Base-by-base conservation (phyloP, 192 early-diverging fungal species). In the Geranomyces michiganensis region DNA sequence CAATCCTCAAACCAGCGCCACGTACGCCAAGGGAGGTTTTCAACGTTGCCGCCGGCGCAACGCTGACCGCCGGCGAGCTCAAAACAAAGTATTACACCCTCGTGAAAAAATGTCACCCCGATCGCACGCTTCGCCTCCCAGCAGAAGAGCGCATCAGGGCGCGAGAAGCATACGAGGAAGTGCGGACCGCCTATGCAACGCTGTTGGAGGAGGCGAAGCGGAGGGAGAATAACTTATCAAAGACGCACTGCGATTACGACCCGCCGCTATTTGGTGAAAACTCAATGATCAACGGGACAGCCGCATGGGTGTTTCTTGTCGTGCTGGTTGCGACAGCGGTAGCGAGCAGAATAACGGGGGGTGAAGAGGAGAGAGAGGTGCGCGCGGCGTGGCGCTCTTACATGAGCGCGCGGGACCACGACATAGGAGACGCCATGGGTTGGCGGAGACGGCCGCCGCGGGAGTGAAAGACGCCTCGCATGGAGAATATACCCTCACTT, bases 81-180 rank as follows among this genome's bases (percentile, higher is more conserved):
- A 60, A 60, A 60, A 60, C 24, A 19, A 19, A 60, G 29, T 60
- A 60, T 60, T 29, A 30, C 58, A 27, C 21, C 17, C 58, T 60
- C 31, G 4, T 60, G 29, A 60, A 60, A 29, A 2, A 60, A 29
- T 32, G 8, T 8, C 58, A 60, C 31, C 58, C 58, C 21, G 58
- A 60, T 29, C 24, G 31, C 2, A 60, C 58, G 29, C 31, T 60
- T 19, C 24, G 31, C 17, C 58, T 60, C 7, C 17, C 24, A 27
- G 1, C 24, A 19, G 58, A 27, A 27, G 58, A 60, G 31, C 58
- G 58, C 29, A 29, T 29, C 58, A 17, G 31, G 17, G 17, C 27
- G 6, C 58, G 24, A 3, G 31, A 31, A 33, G 17, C 17, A 31
- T 60, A 60, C 17, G 58, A 60, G 31, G 58, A 60, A 29, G 58